Base-by-base conservation (phyloP, 2,329 filamentous ascomycete species). In the Trichoderma asperellum region DNA sequence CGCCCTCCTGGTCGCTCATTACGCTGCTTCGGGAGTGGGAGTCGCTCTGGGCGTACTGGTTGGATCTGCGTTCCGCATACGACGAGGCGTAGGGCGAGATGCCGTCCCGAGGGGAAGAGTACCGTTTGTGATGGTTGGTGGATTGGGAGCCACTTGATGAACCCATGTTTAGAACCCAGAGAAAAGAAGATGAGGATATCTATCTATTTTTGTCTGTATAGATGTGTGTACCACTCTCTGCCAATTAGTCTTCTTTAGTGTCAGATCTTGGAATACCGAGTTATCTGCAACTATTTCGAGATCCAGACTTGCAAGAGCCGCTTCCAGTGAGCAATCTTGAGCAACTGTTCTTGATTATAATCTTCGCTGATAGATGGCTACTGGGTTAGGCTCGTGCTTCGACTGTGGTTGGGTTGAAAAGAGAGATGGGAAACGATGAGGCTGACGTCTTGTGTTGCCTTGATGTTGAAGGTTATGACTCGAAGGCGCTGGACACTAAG, bases 1-100 rank as follows among this genome's bases (percentile, higher is more conserved):
- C 77, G 24, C 43, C 49, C 37, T 72, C 70, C 40, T 71, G 66
- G 12, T 73, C 72, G 21, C 53, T 64, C 70, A 73, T 71, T 32
- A 67, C 68, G 70, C 56, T 55, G 40, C 67, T 43, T 43, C 64
- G 57, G n/a, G 66, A 32, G 47, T 71, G 57, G 16, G 66, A 32
- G 47, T 71, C 69, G 52, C 59, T 65, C 5, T 71, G 60, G 27
- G 53, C 52, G 32, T 71, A 68, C 52, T 68, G 61, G 53, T 52
- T 68, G 57, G 56, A 34, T 59, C 70, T 71, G 62, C 71, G 65
- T 21, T 73, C 70, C 62, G 69, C 52, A 57, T 70, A 72, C n/a
- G 71, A 64, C 21, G 71, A 40, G 29, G 68, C 58, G 59, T 72
- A 72, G 24, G 72, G 72, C 43, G 72, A 70, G 49, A 70, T 71